phyloP scores from a whole-genome alignment of 768 basidiomycete species.

The Royoungia palumana region DNA sequence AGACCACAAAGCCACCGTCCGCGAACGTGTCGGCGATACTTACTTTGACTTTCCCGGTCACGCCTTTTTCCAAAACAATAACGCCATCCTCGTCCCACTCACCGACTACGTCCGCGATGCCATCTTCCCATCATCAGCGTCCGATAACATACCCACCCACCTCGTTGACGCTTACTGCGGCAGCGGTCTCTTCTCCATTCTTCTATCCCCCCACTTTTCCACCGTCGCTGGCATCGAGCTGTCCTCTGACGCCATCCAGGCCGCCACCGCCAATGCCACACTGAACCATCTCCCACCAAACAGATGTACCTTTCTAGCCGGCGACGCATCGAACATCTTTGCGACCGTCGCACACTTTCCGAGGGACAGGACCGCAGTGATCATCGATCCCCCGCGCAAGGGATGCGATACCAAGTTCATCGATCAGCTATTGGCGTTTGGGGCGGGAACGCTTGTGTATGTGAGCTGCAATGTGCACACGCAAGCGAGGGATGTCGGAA shows the following conservation, averaged over 20 bases:
- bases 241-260: constrained; percentile 64
- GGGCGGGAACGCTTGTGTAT: constrained; percentile 71
- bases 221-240: constrained; percentile 89
- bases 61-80: constrained; percentile 99
- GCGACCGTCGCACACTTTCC: constrained; percentile 63
- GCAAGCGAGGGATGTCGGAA: constrained; percentile 84
- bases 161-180: constrained; percentile 97
- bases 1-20: constrained; percentile 73
- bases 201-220: constrained; percentile 70
- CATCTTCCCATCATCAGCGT: constrained; percentile 44
- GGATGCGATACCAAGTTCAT: constrained; percentile 85
- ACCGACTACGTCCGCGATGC: constrained; percentile 79
- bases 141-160: constrained; percentile 53
- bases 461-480: constrained; percentile 97
- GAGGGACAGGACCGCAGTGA: constrained; percentile 57
- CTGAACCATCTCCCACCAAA: constrained; percentile 56
- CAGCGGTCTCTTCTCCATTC: constrained; percentile 82
- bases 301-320: constrained; percentile 67
- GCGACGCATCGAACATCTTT: constrained; percentile 89
- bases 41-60: constrained; percentile 84
- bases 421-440: constrained; percentile 69
- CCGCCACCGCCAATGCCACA: constrained; percentile 61
- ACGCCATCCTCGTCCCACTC: constrained; percentile 80
- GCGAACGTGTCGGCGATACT: constrained; percentile 78
- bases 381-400: constrained; percentile 92